Evolutionary conservation across 805 yeast genomes (phyloP).

Genomic region (Yamadazyma nakazawae): DNA sequence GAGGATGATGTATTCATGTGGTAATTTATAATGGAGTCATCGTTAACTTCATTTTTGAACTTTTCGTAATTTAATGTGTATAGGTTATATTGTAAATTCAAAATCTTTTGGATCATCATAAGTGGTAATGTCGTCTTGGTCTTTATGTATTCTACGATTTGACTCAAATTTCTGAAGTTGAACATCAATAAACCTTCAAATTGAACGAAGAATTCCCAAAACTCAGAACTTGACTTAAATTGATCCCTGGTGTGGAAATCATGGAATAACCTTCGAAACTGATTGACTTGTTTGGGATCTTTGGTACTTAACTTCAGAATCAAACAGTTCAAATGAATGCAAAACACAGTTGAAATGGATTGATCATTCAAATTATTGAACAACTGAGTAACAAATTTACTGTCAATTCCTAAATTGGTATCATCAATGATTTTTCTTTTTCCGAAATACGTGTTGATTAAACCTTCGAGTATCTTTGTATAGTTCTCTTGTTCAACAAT

Average conservation of each 20-base stretch:
- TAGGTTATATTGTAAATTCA: slow-evolving; percentile 19
- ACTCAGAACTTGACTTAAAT: slow-evolving; percentile 41
- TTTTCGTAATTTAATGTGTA: slow-evolving; percentile 15
- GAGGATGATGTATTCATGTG: slow-evolving; percentile 27
- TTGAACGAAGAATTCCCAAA: slow-evolving; percentile 57
- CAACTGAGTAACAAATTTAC: not conserved
- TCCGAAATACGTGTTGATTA: slow-evolving; percentile 3
- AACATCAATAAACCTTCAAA: slow-evolving; percentile 44
- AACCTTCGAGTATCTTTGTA: slow-evolving; percentile 4
- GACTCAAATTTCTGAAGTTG: slow-evolving; percentile 44
- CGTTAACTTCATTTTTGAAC: slow-evolving; percentile 8
- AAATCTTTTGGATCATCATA: slow-evolving; percentile 37
- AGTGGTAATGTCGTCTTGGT: slow-evolving; percentile 48
- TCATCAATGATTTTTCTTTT: no score
- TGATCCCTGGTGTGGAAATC: slow-evolving; percentile 22
- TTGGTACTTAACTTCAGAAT: slow-evolving; percentile 24
- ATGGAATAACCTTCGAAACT: slow-evolving; percentile 24
- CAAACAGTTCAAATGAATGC: slow-evolving; percentile 26
- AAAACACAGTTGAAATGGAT: slow-evolving; percentile 37
- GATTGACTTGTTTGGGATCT: slow-evolving; percentile 14
- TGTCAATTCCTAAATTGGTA: not conserved
- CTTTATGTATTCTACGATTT: slow-evolving; percentile 45
- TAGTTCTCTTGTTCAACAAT: not conserved
- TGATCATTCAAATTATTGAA: slow-evolving; percentile 34
- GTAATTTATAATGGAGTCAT: slow-evolving; percentile 13